Evolutionary conservation across 768 basidiomycete species (phyloP), one percentile per base, ranked within the genome.

Genomic region (Flagelloscypha sp.): DNA sequence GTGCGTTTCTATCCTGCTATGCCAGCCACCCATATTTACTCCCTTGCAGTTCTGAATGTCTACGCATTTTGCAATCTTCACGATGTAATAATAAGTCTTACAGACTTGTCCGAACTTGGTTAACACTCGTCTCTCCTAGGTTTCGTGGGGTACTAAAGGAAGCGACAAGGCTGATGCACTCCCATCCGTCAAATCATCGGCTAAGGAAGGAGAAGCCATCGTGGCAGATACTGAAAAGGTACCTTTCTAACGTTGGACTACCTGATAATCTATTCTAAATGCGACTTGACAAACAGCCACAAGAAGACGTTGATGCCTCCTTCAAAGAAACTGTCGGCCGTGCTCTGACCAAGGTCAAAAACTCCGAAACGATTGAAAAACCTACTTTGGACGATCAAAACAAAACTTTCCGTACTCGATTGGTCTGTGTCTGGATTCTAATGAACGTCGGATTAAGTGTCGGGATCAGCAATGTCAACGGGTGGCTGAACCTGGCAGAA

Each of bases 291-390:
- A n/a, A n/a, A n/a, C n/a, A n/a, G n/a, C n/a, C n/a, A n/a, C 81
- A 82, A 51, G 82, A 83, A 45, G 86, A 88, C 49, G 72, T 90
- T 37, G 87, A 90, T 43, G 72, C 72, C 3, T 69, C 75, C 13
- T 90, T 89, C 68, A 83, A 84, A 58, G 80, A 83, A 48, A 86
- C 85, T 0, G 84, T 86, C 5, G 76, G 72, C 1, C 76, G 84
- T 25, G 84, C 83, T 0, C 66, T 85, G 36, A 79, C 76, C 31
- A 78, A 81, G 54, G 45, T 79, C 30, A 63, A 71, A 24, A 60
- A 59, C 29, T 66, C 68, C 42, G 73, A 79, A 20, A 70, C 43
- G 6, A 36, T 59, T 9, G 79, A 82, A 57, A 77, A 76, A 56
- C 83, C 83, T 3, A 84, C 76, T 2, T 62, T 76, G 68, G 84